Evolutionary conservation across 2,329 filamentous ascomycete genomes (phyloP).

Genomic region (Blumeria hordei): DNA sequence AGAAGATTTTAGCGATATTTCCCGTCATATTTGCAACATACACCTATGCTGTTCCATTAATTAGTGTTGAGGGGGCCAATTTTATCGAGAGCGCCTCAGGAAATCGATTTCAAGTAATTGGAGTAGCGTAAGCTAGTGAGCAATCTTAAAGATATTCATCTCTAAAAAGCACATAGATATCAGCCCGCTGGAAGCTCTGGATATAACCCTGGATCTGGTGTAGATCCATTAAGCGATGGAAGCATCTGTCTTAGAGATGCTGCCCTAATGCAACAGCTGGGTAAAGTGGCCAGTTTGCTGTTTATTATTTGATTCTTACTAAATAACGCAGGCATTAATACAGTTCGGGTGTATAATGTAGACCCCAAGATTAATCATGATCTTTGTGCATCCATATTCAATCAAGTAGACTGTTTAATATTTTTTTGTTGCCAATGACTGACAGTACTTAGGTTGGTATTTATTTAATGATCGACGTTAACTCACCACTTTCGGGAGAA

Average conservation of each 20-base stretch:
- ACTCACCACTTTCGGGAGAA: conserved; percentile 36
- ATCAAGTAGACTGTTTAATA: conserved; percentile 19
- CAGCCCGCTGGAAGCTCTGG: conserved; percentile 41
- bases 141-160: neutral
- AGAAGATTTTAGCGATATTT: neutral
- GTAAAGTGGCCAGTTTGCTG: conserved; percentile 1
- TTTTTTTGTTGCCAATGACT: conserved; percentile 2
- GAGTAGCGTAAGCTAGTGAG: conserved; percentile 22
- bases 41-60: conserved; percentile 29
- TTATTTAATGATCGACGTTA: conserved; percentile 46
- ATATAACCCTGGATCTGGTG: conserved; percentile 27
- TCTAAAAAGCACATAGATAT: conserved; percentile 18
- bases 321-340: conserved; percentile 25
- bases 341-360: conserved; percentile 46
- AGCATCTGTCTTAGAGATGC: conserved; percentile 37
- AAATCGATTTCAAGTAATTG: conserved; percentile 39
- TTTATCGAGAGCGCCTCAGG: conserved; percentile 35
- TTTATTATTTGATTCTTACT: neutral
- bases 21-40: conserved; percentile 15
- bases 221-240: conserved; percentile 34
- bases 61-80: conserved; percentile 30
- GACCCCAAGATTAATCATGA: conserved; percentile 42
- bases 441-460: conserved; percentile 24
- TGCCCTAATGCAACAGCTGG: conserved; percentile 37
- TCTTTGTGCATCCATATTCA: conserved; percentile 42